Conservation (phyloP, 768 basidiomycete species). For the Podaxis sp. region DNA sequence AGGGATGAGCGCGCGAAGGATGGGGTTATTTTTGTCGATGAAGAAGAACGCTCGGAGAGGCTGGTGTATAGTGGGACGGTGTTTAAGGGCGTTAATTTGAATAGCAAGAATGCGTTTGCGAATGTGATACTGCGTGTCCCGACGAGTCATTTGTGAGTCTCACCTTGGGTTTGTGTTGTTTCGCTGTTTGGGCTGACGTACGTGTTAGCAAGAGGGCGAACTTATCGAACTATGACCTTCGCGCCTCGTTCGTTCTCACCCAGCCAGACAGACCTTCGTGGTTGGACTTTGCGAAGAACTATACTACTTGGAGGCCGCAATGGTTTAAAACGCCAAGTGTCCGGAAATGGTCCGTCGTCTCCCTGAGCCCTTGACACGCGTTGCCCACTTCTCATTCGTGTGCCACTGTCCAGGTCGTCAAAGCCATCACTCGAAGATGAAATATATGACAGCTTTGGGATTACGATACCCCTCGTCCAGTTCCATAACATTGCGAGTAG, state of each 20-base stretch:
- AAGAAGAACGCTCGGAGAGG: slow-evolving; percentile 14
- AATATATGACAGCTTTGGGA: slow-evolving; percentile 34
- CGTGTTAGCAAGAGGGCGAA: slow-evolving; percentile 22
- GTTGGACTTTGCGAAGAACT: slow-evolving; percentile 27
- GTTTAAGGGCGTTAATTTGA: slow-evolving; percentile 26
- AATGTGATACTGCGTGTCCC: slow-evolving; percentile 29
- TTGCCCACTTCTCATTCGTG: neutral
- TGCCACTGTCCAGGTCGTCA: neutral
- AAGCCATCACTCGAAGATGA: slow-evolving; percentile 23
- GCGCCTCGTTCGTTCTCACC: slow-evolving; percentile 35
- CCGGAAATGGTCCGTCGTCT: slow-evolving; percentile 27
- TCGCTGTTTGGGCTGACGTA: neutral
- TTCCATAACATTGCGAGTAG: slow-evolving; percentile 28
- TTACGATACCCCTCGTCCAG: slow-evolving; percentile 32
- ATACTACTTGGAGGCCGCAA: slow-evolving; percentile 31
- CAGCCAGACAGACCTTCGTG: slow-evolving; percentile 30
- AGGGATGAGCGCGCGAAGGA: neutral
- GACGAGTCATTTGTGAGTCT: slow-evolving; percentile 31
- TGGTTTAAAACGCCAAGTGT: slow-evolving; percentile 17
- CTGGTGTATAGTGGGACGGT: slow-evolving; percentile 29
- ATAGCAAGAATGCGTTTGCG: slow-evolving; percentile 25
- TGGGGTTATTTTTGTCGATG: neutral
- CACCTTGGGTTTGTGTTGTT: neutral
- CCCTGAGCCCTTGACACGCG: slow-evolving; percentile 25
- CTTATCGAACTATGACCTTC: slow-evolving; percentile 32